Evolutionary conservation across 352 stramenopile species (phyloP), one percentile per base, ranked within the genome.

Genomic region (Globisporangium polare): DNA sequence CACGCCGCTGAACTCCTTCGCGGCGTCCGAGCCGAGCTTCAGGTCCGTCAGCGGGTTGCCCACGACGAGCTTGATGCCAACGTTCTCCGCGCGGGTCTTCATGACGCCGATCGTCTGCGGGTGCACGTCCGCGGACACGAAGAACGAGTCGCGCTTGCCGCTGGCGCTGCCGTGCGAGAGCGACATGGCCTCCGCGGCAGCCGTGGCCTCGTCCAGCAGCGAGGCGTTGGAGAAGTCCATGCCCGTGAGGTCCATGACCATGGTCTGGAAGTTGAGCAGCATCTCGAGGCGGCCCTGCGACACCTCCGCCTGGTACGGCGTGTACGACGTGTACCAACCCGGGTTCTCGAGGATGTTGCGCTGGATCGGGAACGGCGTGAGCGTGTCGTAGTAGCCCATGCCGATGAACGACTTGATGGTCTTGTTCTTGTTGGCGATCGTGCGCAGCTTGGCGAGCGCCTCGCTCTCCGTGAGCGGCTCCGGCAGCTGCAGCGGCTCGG

Each of bases 191-290:
- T 99, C 97, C 0, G 97, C 94, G 9, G 96, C 96, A n/a, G 97
- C 97, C n/a, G 95, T 98, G n/a, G 87, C 95, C 73, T 99, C 98
- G 73, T 99, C 97, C 35, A 99, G 72, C 12, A 99, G 83, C 59
- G 95, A 99, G 8, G 97, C 95, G 67, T 99, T 99, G 46, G 92
- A 91, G 74, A 99, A 98, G 53, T 94, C 88, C 55, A 99, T 86
- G 33, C 97, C 97, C 26, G 96, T 99, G 35, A 99, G 80, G 67
- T 99, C 96, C 54, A 88, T 81, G 46, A 99, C 91, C 70, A 99
- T 92, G 20, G 97, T 99, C 82, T 99, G 98, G 79, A 99, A 99
- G 81, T 99, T 99, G 26, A 99, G 86, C 53, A 99, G 85, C 86
- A 98, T 98, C 82, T 99, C 95, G 4, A 99, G 80, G 27, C 98